These are phyloP conservation scores for Coemansia guatemalensis DNA, from an alignment of 192 early-diverging fungal species.

Conservation along the genomic window DNA sequence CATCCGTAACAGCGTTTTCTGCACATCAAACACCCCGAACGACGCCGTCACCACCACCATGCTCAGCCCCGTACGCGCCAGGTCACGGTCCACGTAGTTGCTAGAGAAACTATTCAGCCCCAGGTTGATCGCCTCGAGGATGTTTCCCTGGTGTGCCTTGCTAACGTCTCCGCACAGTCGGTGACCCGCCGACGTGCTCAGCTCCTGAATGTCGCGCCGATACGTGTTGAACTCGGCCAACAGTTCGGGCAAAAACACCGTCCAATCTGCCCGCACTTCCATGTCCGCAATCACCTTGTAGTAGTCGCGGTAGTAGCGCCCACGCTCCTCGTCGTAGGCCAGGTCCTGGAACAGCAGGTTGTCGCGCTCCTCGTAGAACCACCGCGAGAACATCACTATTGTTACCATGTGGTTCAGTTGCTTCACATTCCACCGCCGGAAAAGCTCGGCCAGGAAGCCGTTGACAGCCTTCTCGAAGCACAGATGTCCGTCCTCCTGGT, in stretches of 20 bases:
- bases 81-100: constrained; percentile 93
- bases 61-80: constrained; percentile 84
- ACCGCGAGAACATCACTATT: constrained; percentile 89
- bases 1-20: constrained; percentile 80
- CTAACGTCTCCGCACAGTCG: constrained; percentile 76
- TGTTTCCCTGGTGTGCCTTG: constrained; percentile 87
- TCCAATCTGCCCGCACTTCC: constrained; percentile 59
- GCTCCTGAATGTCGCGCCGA: constrained; percentile 49
- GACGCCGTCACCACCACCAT: constrained; percentile 90
- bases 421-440: constrained; percentile 76
- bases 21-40: constrained; percentile 85
- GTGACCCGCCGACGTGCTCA: constrained; percentile 23
- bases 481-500: constrained; percentile 95
- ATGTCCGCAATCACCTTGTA: constrained; percentile 95
- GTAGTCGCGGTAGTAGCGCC: constrained; percentile 83
- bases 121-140: constrained; percentile 94
- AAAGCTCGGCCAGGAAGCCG: constrained; percentile 86
- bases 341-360: constrained; percentile 48
- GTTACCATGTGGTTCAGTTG: constrained; percentile 94
- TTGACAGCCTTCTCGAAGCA: constrained; percentile 92
- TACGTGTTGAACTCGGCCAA: constrained; percentile 48
- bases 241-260: constrained; percentile 60
- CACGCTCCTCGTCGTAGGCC: constrained; percentile 54
- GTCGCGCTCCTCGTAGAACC: constrained; percentile 68
- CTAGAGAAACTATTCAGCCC: constrained; percentile 93